Conservation (phyloP, 78 protist species). For the Planoprotostelium fungivorum region DNA sequence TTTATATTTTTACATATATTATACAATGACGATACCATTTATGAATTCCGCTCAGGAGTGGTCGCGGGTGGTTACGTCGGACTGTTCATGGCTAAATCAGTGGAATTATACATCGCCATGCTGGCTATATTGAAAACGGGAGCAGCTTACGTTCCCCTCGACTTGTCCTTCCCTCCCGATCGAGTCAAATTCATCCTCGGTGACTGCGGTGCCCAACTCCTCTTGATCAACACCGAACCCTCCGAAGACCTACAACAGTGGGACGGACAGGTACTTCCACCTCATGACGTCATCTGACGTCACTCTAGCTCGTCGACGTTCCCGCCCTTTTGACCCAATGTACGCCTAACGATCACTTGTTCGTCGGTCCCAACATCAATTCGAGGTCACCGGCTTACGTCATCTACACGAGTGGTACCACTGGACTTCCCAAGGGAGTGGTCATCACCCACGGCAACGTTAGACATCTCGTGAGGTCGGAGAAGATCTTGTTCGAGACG, state of each 20-base stretch:
- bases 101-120: background rate
- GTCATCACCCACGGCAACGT: background rate
- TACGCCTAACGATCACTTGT: background rate
- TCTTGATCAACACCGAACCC: background rate
- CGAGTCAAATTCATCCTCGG: background rate
- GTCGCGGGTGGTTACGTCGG: background rate
- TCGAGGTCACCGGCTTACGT: background rate
- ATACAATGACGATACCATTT: background rate
- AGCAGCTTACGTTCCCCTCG: background rate
- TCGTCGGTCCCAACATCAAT: background rate
- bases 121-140: background rate
- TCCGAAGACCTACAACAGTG: background rate
- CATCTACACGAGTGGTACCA: background rate
- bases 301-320: background rate
- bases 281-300: no score
- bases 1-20: background rate
- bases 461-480: background rate
- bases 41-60: background rate
- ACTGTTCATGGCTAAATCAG: background rate
- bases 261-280: background rate
- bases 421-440: background rate
- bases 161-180: background rate
- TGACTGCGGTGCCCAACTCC: background rate
- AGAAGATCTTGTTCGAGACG: background rate
- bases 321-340: background rate